These are phyloP conservation scores for Erysimum cheiri DNA, from an alignment of 441 rosid genomes.

Conservation along the genomic window DNA sequence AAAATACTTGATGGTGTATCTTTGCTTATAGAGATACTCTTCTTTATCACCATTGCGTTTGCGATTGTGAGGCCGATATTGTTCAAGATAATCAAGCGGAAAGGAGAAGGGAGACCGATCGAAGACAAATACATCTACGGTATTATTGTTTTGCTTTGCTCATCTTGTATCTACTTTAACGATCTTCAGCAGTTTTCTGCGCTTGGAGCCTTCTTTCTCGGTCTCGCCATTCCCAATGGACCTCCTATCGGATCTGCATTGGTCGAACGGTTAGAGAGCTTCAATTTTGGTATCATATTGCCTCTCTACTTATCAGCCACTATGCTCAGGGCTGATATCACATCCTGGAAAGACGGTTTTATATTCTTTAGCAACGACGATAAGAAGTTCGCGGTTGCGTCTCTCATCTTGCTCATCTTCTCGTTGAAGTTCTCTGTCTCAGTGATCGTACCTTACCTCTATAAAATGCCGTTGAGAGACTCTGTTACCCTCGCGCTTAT, in stretches of 20 bases:
- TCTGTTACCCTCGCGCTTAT: slow-evolving; percentile 46
- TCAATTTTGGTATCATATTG: slow-evolving; percentile 35
- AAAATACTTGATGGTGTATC: neutral
- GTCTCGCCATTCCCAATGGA: slow-evolving; percentile 58
- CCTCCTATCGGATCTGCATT: slow-evolving; percentile 64
- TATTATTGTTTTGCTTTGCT: slow-evolving; percentile 36
- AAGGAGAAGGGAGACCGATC: slow-evolving; percentile 55
- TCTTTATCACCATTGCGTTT: neutral
- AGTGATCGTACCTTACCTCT: slow-evolving; percentile 41
- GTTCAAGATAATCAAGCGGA: slow-evolving; percentile 42
- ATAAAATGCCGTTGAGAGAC: slow-evolving; percentile 53
- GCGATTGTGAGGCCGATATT: slow-evolving; percentile 48
- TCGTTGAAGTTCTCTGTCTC: slow-evolving; percentile 36
- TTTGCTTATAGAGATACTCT: neutral
- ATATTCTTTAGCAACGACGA: slow-evolving; percentile 10
- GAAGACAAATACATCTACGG: slow-evolving; percentile 27
- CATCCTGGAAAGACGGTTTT: neutral
- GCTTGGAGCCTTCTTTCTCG: slow-evolving; percentile 51
- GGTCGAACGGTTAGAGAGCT: slow-evolving; percentile 49
- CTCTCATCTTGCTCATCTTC: slow-evolving; percentile 22
- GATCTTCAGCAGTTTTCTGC: slow-evolving; percentile 1
- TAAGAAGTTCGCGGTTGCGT: slow-evolving; percentile 1
- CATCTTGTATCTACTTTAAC: neutral
- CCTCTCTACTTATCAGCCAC: slow-evolving; percentile 30
- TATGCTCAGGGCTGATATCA: slow-evolving; percentile 37